Base-by-base conservation (phyloP, 495 filamentous ascomycete genomes). In the Penicillium waksmanii region DNA sequence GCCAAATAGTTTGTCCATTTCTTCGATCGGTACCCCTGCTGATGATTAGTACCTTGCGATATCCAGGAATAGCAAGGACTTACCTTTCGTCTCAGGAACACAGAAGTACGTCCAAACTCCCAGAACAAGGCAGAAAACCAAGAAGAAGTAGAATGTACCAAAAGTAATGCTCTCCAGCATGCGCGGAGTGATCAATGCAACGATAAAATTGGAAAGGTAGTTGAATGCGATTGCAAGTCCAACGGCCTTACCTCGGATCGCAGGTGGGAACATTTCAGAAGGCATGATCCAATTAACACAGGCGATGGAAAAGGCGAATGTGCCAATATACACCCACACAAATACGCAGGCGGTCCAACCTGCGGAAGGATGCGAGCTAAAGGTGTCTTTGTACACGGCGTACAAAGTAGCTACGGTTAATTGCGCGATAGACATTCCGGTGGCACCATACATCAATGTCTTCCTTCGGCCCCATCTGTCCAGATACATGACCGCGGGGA, bases 321-420 rank as follows among this genome's bases (percentile, higher is more conserved):
- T 87, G 7, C 80, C 80, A 11, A 84, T 86, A 79, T 84, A 88
- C 65, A 87, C 85, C 76, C 86, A 86, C 72, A 86, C 84, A 17
- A 87, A 78, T 9, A 84, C 84, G 0, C 79, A 80, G 36, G 84
- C 84, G 18, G 81, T 82, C 42, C 75, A 81, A 8, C 75, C 65
- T 2, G 70, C 68, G 23, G 46, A 48, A 12, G 46, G 46, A 15
- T 48, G 46, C 19, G 23, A 6, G 21, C 46, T 48, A 19, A 48
- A 48, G 8, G 83, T 66, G 17, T 65, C 61, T 8, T 53, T 57
- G 17, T 50, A 71, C n/a, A 83, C 69, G 47, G 90, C 87, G 31
- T 90, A 76, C 76, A 58, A 35, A 0, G 50, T 58, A 18, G 86
- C 87, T 55, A 90, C 85, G 61, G 89, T 88, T 65, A 86, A 84